These are phyloP conservation scores for Botrytis byssoidea DNA, from an alignment of 2,329 filamentous ascomycete genomes.

Conservation along the genomic window DNA sequence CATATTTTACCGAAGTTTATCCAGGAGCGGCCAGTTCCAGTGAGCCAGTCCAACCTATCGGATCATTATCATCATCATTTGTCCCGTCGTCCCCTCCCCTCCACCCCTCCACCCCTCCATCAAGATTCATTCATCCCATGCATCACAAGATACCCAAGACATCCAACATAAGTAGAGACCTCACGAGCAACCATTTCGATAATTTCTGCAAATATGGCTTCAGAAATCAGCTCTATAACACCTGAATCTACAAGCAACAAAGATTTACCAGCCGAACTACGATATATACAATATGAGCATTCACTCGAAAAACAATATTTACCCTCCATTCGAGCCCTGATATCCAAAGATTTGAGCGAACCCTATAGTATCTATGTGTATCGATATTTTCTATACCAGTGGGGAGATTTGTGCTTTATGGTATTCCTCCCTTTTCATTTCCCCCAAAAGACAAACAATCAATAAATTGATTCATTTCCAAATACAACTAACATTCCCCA, in stretches of 20 bases:
- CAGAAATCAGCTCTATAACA: conserved; percentile 1
- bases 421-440: conserved; percentile 45
- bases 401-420: conserved; percentile 96
- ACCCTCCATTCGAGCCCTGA: conserved; percentile 83
- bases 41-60: background rate
- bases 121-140: background rate
- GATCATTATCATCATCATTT: background rate
- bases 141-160: background rate
- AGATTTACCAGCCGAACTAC: conserved; percentile 47
- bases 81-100: too few relatives aligned
- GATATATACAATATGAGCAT: conserved; percentile 63
- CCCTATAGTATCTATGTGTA: conserved; percentile 99
- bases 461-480: background rate
- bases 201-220: conserved; percentile 21
- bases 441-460: background rate
- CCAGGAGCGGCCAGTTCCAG: background rate
- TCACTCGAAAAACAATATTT: conserved; percentile 64
- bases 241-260: background rate
- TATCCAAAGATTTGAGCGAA: conserved; percentile 94
- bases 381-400: conserved; percentile 96
- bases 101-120: too few relatives aligned
- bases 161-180: background rate
- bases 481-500: conserved; percentile 35
- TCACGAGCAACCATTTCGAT: background rate
- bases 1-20: background rate